These are phyloP conservation scores for Annulohypoxylon nitens DNA, from an alignment of 495 filamentous ascomycete species.

Conservation along the genomic window DNA sequence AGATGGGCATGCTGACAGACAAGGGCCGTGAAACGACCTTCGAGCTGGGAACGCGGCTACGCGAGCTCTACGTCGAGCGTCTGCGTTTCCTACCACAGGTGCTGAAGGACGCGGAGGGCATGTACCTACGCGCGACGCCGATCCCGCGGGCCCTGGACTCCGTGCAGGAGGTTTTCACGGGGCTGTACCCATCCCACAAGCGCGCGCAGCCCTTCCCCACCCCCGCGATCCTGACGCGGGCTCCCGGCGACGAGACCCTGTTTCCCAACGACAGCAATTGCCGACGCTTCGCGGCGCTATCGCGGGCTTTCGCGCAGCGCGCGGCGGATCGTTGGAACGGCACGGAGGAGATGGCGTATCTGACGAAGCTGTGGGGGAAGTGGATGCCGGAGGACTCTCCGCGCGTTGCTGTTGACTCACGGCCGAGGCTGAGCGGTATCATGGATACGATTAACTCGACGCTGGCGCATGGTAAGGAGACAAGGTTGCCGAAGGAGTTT, in stretches of 20 bases:
- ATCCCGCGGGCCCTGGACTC: conserved; percentile 89
- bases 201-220: conserved; percentile 71
- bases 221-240: conserved; percentile 80
- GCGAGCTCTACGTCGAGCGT: conserved; percentile 89
- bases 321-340: conserved; percentile 86
- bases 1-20: conserved; percentile 91
- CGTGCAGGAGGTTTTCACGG: conserved; percentile 88
- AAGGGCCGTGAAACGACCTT: conserved; percentile 86
- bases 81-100: conserved; percentile 83
- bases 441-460: conserved; percentile 95
- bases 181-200: conserved; percentile 84
- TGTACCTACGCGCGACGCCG: conserved; percentile 89
- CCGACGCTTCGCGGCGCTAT: conserved; percentile 83
- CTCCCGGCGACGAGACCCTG: conserved; percentile 85
- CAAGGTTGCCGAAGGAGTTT: conserved; percentile 83
- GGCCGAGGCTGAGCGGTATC: conserved; percentile 87
- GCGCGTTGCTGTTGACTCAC: conserved; percentile 82
- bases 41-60: conserved; percentile 80
- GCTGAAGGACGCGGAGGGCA: conserved; percentile 71
- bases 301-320: conserved; percentile 82
- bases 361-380: conserved; percentile 80
- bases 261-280: conserved; percentile 93
- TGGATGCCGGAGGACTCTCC: conserved; percentile 81
- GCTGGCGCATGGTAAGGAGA: conserved; percentile 84
- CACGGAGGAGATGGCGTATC: conserved; percentile 83